Evolutionary conservation across 1,284 basidiomycete species (phyloP), one percentile per base, ranked within the genome.

Genomic region (Moesziomyces sp.): DNA sequence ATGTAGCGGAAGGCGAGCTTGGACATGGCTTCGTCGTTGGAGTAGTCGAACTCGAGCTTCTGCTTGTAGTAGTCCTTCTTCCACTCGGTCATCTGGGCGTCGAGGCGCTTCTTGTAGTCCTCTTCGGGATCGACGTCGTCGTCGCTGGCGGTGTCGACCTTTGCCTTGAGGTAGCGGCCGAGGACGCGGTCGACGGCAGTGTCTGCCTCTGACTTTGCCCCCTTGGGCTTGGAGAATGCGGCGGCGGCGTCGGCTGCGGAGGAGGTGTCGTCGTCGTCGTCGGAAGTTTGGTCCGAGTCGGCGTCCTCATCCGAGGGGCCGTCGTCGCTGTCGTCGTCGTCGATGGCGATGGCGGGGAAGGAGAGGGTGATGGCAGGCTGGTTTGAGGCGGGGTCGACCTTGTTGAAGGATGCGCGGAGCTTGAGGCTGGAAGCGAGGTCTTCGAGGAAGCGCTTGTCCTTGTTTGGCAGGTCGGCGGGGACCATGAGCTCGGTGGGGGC

Each of bases 31-130:
- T 87, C 52, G 87, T 88, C 54, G 74, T 91, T 85, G 73, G 91
- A 88, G 62, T 74, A 79, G 51, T 78, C 76, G 47, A 84, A 72
- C 24, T 77, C 70, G 60, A 84, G 72, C 74, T 84, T 84, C 23
- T 78, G 63, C 52, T 88, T 88, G 86, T 99, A 99, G 86, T 99
- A 98, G 3, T 85, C 86, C 62, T 89, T 86, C 87, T 99, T 99
- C 93, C 94, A 97, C 75, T 92, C 90, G 49, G 90, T 89, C 90
- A 99, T 93, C 86, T 92, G 93, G 78, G 91, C 89, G 73, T 89
- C 88, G 38, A 96, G 75, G 45, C 89, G 89, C 76, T 88, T 85
- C 81, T 93, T 91, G 79, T 93, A 87, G 53, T 91, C 69, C 21
- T 77, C 67, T 30, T 78, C 77, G 38, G 52, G 52, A n/a, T 71